Conservation (phyloP, 1,139 yeast species). For the Nakaseomyces delphensis region DNA sequence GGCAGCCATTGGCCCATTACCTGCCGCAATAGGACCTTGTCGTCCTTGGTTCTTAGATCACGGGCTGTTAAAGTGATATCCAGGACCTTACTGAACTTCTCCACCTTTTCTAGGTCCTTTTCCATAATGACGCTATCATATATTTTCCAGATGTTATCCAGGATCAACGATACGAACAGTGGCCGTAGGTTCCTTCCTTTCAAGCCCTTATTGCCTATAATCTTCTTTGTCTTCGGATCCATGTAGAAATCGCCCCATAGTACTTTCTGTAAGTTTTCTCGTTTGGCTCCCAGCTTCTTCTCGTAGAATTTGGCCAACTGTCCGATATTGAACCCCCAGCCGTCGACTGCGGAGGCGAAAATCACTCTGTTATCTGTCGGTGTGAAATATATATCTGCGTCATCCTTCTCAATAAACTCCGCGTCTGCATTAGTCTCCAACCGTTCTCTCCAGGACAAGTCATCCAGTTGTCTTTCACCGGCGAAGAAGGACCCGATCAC, state of each 20-base stretch:
- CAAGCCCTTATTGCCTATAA: conserved; percentile 49
- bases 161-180: conserved; percentile 73
- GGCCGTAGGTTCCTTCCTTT: conserved; percentile 56
- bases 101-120: conserved; percentile 61
- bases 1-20: conserved; percentile 95
- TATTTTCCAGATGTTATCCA: conserved; percentile 89
- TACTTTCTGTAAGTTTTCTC: conserved; percentile 71
- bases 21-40: conserved; percentile 50
- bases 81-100: conserved; percentile 64
- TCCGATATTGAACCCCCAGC: conserved; percentile 92
- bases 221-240: conserved; percentile 84
- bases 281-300: conserved; percentile 75
- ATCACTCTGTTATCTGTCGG: conserved; percentile 89
- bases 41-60: conserved; percentile 74
- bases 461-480: conserved; percentile 90
- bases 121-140: conserved; percentile 63
- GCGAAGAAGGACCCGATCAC: conserved; percentile 90
- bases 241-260: conserved; percentile 92
- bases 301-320: conserved; percentile 86
- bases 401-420: conserved; percentile 67
- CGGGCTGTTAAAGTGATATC: conserved; percentile 63
- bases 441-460: conserved; percentile 69
- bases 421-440: conserved; percentile 41
- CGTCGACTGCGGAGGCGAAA: conserved; percentile 90
- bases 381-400: conserved; percentile 76